Percentiles rank a stretch among this genome's conserved stretches.
Evolutionary conservation across 2,329 filamentous ascomycete species (phyloP).

Genomic region (Xylariaceae sp.): DNA sequence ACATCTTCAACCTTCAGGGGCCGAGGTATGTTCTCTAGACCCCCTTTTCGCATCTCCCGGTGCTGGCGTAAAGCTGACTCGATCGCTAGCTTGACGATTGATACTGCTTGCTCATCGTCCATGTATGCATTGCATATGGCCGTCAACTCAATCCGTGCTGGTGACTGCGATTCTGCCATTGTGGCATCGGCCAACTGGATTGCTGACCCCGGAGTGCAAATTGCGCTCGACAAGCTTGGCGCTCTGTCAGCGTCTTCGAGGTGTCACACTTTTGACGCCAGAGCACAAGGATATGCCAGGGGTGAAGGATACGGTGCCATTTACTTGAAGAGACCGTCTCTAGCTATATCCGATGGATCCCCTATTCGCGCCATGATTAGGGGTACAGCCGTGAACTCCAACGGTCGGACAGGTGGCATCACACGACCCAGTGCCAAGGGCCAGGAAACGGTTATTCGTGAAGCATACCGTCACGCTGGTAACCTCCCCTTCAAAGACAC

Average conservation of each 20-base stretch:
- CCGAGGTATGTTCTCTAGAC: conserved; percentile 29
- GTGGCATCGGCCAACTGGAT: conserved; percentile 29
- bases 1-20: conserved; percentile 30
- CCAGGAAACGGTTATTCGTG: conserved; percentile 24
- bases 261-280: conserved; percentile 20
- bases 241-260: conserved; percentile 11
- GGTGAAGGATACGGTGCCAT: conserved; percentile 20
- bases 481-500: conserved; percentile 16
- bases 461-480: conserved; percentile 21
- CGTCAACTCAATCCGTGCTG: conserved; percentile 13
- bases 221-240: conserved; percentile 21
- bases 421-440: conserved; percentile 16
- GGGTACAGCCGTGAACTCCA: conserved; percentile 23
- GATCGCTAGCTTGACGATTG: conserved; percentile 30
- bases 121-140: conserved; percentile 31
- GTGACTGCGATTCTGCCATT: conserved; percentile 26
- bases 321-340: conserved; percentile 20
- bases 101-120: conserved; percentile 36
- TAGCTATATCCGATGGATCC: conserved; percentile 7
- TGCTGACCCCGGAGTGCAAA: conserved; percentile 20
- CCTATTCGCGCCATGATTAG: conserved; percentile 23
- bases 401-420: conserved; percentile 23
- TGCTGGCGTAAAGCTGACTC: background rate
- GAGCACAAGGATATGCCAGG: conserved; percentile 22
- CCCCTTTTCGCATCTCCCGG: background rate